These are phyloP conservation scores for Diplodia mutila DNA, from an alignment of 2,329 filamentous ascomycete species.

Conservation along the genomic window DNA sequence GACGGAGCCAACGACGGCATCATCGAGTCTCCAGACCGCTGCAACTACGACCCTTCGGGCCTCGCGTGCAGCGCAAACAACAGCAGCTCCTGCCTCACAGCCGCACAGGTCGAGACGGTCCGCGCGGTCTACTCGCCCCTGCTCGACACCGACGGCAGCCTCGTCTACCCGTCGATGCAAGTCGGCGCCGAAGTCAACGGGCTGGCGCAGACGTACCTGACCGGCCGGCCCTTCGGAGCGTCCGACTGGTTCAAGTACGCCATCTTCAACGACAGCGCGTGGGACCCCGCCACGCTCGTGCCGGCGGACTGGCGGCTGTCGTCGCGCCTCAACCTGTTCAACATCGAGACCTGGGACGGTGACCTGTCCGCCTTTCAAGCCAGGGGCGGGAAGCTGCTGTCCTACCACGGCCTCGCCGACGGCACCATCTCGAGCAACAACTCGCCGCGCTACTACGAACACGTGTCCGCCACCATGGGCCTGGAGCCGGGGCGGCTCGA, in stretches of 20 bases:
- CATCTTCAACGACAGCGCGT: constrained; percentile 51
- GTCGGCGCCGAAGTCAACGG: constrained; percentile 51
- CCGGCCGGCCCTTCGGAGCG: constrained; percentile 48
- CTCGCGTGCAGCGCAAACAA: constrained; percentile 40
- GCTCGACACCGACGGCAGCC: constrained; percentile 46
- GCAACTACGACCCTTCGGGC: constrained; percentile 47
- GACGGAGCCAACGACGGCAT: constrained; percentile 56
- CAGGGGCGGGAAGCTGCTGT: constrained; percentile 51
- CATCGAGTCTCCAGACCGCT: constrained; percentile 51
- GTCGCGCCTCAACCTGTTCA: constrained; percentile 40
- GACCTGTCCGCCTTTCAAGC: constrained; percentile 43
- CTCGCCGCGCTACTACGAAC: constrained; percentile 54
- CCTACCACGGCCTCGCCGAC: constrained; percentile 52
- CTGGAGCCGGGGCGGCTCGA: constrained; percentile 41
- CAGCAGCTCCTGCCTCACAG: constrained; percentile 48
- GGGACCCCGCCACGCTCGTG: constrained; percentile 46
- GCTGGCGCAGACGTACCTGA: constrained; percentile 29
- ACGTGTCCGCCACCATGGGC: constrained; percentile 50
- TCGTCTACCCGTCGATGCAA: constrained; percentile 56
- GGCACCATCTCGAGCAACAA: constrained; percentile 50
- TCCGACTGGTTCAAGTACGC: constrained; percentile 56
- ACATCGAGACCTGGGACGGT: constrained; percentile 47
- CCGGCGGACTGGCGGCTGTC: constrained; percentile 44
- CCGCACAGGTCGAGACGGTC: constrained; percentile 50
- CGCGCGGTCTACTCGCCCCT: constrained; percentile 49